Base-by-base conservation (phyloP, 1,284 basidiomycete genomes). In the Salmacisia buchloeana region DNA sequence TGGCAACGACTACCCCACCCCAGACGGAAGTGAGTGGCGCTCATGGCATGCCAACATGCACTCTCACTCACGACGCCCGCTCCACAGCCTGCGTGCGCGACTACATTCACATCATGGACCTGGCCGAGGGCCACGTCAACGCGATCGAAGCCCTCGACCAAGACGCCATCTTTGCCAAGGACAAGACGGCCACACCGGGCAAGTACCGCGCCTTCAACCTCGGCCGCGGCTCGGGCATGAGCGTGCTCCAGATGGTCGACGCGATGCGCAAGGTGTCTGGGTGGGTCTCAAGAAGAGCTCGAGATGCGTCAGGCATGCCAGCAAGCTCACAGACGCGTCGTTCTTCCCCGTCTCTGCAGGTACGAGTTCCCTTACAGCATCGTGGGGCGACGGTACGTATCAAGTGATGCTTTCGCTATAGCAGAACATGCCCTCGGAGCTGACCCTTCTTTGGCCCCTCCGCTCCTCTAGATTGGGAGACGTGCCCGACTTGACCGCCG, bases 1-100 rank as follows among this genome's bases (percentile, higher is more conserved):
- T 79, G 96, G 96, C 58, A 92, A 96, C 80, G 93, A 99, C 82
- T 99, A 97, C 81, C 93, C 94, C 31, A 98, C 94, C 1, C 87
- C 86, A 39, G 94, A 99, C 80, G 94, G 94, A 18, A 97, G 63
- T 67, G 43, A 61, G 59, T 41, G 34, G n/a, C 27, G n/a, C 31
- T 52, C 18, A 33, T 61, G 4, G 4, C 7, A 58, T 25, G 5
- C 15, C 41, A 13, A 60, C 15, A n/a, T 41, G n/a, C 27, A 13
- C 6, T 38, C 10, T 18, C 9, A 18, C 60, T 33, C 58, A 7
- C 52, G 18, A 15, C 5, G 6, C 13, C 5, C 23, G 29, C 23
- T 60, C 15, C 15, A 21, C 43, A 56, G 62, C 69, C 34, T 80
- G 78, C 63, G 74, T 80, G 21, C 90, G 96, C 62, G 96, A 99